Evolutionary conservation across 345 rosid genomes (phyloP).

Genomic region (Clarkia xantiana): DNA sequence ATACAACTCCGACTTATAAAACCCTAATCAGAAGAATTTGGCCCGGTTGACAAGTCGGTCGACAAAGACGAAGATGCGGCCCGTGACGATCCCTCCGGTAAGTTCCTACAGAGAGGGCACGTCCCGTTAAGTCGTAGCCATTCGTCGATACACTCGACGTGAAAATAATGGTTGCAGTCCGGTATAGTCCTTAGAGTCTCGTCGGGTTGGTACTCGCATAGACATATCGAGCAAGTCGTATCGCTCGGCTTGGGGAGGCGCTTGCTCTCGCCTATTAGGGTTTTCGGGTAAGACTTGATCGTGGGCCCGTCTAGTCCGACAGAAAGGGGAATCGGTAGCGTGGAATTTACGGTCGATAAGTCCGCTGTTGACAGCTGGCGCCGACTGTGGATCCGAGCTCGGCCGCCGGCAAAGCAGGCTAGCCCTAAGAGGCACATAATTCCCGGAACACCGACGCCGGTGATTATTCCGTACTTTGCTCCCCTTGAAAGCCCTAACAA

Average conservation of each 20-base stretch:
- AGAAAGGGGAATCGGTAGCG: too few species aligned
- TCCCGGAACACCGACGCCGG: conserved; percentile 11
- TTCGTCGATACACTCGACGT: conserved; percentile 9
- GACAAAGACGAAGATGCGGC: not conserved
- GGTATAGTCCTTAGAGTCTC: conserved; percentile 13
- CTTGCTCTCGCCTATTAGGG: conserved; percentile 9
- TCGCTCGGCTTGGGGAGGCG: conserved; percentile 11
- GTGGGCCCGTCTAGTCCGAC: conserved; percentile 7
- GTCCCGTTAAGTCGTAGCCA: conserved; percentile 12
- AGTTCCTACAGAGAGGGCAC: conserved; percentile 12
- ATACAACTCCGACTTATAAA: too few species aligned
- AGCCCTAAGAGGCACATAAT: conserved; percentile 9
- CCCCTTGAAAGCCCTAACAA: conserved; percentile 11
- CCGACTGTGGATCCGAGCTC: not conserved
- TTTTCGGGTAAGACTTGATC: conserved; percentile 11
- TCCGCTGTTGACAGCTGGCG: not conserved
- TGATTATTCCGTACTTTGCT: conserved; percentile 11
- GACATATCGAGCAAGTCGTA: conserved; percentile 11
- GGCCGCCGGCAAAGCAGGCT: conserved; percentile 5
- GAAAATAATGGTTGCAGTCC: conserved; percentile 13
- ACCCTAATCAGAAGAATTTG: not conserved
- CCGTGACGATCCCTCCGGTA: conserved; percentile 1
- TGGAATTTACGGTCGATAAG: conserved; percentile 1
- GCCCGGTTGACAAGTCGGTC: not conserved
- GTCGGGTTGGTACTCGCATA: conserved; percentile 12